phyloP scores from a whole-genome alignment of 768 basidiomycete species.

The Tricholoma sp. region DNA sequence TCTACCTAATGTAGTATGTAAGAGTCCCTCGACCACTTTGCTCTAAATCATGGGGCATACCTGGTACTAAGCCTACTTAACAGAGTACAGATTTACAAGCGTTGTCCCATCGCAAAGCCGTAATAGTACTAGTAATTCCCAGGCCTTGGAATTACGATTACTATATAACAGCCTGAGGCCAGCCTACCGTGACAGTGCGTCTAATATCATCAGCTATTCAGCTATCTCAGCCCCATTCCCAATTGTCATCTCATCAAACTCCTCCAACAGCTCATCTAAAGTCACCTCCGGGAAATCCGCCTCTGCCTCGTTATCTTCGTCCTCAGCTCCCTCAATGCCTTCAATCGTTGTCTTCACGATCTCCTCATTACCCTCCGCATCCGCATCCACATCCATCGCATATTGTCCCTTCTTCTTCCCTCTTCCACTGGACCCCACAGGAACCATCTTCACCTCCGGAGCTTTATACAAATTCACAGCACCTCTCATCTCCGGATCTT shows the following conservation, averaged over 20 bases:
- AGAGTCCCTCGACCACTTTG: too few relatives aligned
- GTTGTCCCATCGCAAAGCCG: too few relatives aligned
- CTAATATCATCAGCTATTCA: too few relatives aligned
- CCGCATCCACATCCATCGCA: slow-evolving; percentile 68
- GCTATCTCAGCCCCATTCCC: slow-evolving; percentile 24
- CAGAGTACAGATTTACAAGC: too few relatives aligned
- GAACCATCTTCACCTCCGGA: slow-evolving; percentile 47
- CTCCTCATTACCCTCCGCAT: slow-evolving; percentile 26
- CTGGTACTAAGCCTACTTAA: too few relatives aligned
- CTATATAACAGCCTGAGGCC: too few relatives aligned
- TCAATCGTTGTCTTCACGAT: slow-evolving; percentile 12
- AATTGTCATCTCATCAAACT: slow-evolving; percentile 89
- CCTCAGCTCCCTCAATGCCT: slow-evolving; percentile 42
- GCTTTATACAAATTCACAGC: slow-evolving; percentile 86
- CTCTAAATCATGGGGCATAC: too few relatives aligned
- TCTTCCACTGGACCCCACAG: slow-evolving; percentile 30
- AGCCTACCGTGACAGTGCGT: too few relatives aligned
- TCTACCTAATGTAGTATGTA: too few relatives aligned
- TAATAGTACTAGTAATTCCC: too few relatives aligned
- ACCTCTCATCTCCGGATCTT: slow-evolving; percentile 86
- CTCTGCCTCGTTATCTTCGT: slow-evolving; percentile 65
- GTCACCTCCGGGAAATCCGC: slow-evolving; percentile 85
- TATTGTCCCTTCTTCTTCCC: slow-evolving; percentile 44
- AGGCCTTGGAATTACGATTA: too few relatives aligned
- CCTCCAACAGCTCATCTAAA: slow-evolving; percentile 83